Base-by-base conservation (phyloP, 305 asterid genomes). In the Rubia peregrina region DNA sequence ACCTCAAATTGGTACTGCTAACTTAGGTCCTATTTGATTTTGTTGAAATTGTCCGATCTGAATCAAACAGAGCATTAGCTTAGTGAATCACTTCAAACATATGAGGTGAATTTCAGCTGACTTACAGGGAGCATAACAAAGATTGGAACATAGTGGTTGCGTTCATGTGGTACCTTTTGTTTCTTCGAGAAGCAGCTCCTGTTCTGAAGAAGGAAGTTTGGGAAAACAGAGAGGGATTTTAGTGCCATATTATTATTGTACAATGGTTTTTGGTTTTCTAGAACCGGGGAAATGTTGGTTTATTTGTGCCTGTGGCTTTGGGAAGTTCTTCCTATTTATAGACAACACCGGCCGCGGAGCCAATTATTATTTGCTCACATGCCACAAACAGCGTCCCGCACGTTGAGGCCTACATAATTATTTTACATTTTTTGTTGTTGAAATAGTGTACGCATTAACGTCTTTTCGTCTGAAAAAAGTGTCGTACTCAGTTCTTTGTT, bases 41-140 rank as follows among this genome's bases (percentile, higher is more conserved):
- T n/a, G n/a, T n/a, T n/a, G n/a, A n/a, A n/a, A n/a, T n/a, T n/a
- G n/a, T n/a, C n/a, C n/a, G n/a, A n/a, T n/a, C n/a, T n/a, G n/a
- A n/a, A n/a, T n/a, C n/a, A n/a, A n/a, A n/a, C n/a, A n/a, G n/a
- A n/a, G n/a, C n/a, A n/a, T n/a, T n/a, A n/a, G n/a, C n/a, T n/a
- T n/a, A n/a, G n/a, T n/a, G n/a, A n/a, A n/a, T n/a, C n/a, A n/a
- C n/a, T n/a, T n/a, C n/a, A n/a, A n/a, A n/a, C n/a, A n/a, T n/a
- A n/a, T n/a, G n/a, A 62, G 41, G 33, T 26, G 30, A 21, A 59
- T 59, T 4, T 21, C 6, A n/a, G n/a, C n/a, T n/a, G 22, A 43
- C 41, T 43, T 64, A 24, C 61, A n/a, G 73, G 78, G 24, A 74
- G 73, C 78, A 74, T 74, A 41, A 74, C 78, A 49, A 67, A 74